Evolutionary conservation across 2,329 filamentous ascomycete genomes (phyloP), one percentile per base, ranked within the genome.

Genomic region (Pezicula neosporulosa): DNA sequence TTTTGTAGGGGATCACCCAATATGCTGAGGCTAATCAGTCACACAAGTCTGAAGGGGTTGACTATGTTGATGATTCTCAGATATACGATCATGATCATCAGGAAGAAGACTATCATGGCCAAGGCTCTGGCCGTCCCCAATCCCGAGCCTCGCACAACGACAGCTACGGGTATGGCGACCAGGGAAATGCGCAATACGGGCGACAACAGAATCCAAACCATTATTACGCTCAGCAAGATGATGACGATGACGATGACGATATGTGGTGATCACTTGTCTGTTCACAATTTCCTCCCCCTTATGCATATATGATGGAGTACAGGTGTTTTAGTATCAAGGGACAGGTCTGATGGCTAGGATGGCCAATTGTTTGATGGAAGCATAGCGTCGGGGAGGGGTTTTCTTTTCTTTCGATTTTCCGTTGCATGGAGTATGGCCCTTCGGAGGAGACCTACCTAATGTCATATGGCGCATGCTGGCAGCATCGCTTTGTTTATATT

Each of bases 1-100:
- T 24, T 38, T 46, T 51, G 28, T 30, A 68, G 66, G 66, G 66
- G 16, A 66, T 67, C 39, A 51, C 64, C 24, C 60, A 68, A 46
- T 69, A 68, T 56, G 66, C 65, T 35, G 65, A 68, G 55, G 58
- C 59, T 37, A 51, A 59, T 24, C 61, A 65, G 48, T 60, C 61
- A 49, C 55, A 62, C 38, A 64, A 66, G 21, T 50, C 61, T 27
- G 72, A 76, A 50, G 68, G 65, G 51, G 66, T 69, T 42, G 70
- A 58, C 50, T 71, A 72, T 60, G 66, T 76, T 48, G 75, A 77
- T 50, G 75, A 80, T 54, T 70, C 73, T 49, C 72, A 77, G 55
- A 75, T 73, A 61, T 80, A 77, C 60, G 75, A 76, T 55, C 75
- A 78, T 60, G 73, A 76, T 44, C 63, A 68, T 51, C 64, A 64